Conservation (phyloP, 306 rosid genomes). For the Carpinus fangiana region DNA sequence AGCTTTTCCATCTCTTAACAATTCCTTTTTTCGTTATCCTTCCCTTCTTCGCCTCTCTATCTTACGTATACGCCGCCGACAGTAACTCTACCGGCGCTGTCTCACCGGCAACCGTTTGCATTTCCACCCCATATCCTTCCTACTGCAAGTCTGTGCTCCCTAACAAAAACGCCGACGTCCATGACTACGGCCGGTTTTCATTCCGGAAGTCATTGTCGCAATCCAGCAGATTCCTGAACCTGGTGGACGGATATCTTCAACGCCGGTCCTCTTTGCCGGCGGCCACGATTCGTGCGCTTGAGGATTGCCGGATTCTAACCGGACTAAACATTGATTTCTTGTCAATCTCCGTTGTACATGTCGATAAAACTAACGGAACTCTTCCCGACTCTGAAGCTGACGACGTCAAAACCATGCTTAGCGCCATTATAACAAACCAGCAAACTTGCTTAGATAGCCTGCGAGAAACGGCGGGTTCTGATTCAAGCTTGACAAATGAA, state of each 20-base stretch:
- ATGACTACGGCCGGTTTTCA: background rate
- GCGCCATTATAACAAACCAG: conserved; percentile 5
- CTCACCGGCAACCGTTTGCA: background rate
- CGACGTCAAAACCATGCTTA: background rate
- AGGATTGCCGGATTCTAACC: background rate
- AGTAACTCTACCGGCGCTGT: background rate
- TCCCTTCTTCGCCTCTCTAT: background rate
- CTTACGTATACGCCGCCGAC: background rate
- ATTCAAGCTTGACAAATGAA: background rate
- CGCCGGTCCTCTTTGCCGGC: background rate
- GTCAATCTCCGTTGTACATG: background rate
- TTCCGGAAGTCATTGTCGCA: background rate
- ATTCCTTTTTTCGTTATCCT: background rate
- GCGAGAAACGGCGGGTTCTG: background rate
- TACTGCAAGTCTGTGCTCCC: background rate
- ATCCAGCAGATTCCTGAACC: background rate
- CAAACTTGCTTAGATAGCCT: conserved; percentile 6
- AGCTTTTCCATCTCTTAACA: conserved; percentile 1
- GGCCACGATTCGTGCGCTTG: background rate
- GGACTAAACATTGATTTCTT: conserved; percentile 1
- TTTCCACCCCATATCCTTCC: conserved; percentile 3
- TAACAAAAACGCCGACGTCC: background rate
- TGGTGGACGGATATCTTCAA: background rate
- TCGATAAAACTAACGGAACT: background rate
- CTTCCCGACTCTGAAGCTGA: background rate